These are phyloP conservation scores for Penicillium sp. DNA, from an alignment of 2,329 filamentous ascomycete species.

Conservation along the genomic window DNA sequence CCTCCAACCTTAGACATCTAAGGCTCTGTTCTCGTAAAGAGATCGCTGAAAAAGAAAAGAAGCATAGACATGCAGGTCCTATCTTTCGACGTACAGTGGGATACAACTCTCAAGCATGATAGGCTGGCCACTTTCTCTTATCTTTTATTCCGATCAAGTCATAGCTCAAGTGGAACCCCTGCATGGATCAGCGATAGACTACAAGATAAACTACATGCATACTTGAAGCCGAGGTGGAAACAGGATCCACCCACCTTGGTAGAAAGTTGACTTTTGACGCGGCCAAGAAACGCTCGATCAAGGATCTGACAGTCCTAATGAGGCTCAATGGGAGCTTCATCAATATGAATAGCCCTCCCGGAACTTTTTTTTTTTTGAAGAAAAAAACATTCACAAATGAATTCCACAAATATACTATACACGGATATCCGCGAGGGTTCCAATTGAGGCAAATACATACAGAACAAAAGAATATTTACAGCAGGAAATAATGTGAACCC, in stretches of 20 bases:
- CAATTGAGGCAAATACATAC: slow-evolving; percentile 4
- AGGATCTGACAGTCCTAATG: neutral
- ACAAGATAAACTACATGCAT: neutral
- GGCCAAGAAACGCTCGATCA: neutral
- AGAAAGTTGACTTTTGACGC: neutral
- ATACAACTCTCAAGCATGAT: too few relatives aligned
- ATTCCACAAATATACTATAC: neutral
- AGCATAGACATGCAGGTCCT: too few relatives aligned
- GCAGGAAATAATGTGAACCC: neutral
- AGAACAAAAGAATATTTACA: slow-evolving; percentile 4
- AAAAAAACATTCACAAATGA: neutral
- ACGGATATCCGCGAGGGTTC: neutral
- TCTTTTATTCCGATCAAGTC: neutral
- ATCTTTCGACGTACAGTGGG: too few relatives aligned
- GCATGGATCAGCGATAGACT: neutral
- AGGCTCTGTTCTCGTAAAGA: too few relatives aligned
- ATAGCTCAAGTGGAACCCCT: neutral
- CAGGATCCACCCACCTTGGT: neutral
- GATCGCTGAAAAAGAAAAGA: too few relatives aligned
- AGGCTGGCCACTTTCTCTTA: neutral
- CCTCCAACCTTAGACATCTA: too few relatives aligned
- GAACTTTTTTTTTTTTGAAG: too few relatives aligned
- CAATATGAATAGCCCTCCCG: too few relatives aligned
- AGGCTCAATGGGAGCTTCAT: neutral
- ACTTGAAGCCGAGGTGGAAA: neutral